These are phyloP conservation scores for Colletotrichum orbiculare DNA, from an alignment of 2,329 filamentous ascomycete genomes.

Conservation along the genomic window DNA sequence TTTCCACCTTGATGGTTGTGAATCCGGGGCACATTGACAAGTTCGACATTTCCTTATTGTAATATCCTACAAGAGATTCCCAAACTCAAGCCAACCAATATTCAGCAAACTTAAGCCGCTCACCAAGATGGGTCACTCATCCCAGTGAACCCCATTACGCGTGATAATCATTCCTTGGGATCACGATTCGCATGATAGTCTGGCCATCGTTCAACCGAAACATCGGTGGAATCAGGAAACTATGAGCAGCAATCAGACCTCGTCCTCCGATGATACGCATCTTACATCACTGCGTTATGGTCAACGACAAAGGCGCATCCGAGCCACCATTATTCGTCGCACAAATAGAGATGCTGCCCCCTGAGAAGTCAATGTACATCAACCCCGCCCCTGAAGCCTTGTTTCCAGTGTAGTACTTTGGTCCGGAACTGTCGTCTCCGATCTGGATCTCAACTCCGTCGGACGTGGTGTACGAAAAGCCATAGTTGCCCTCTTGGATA, in stretches of 20 bases:
- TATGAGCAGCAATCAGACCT: no score
- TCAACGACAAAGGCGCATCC: not conserved
- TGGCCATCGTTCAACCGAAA: no score
- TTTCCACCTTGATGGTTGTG: no score
- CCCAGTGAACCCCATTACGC: no score
- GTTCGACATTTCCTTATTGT: no score
- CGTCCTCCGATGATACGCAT: not conserved
- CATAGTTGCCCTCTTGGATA: conserved; percentile 15
- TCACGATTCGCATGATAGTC: no score
- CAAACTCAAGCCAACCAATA: no score
- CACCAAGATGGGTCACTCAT: not conserved
- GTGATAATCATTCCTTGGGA: no score
- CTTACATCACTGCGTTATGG: conserved; percentile 2
- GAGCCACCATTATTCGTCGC: conserved; percentile 2
- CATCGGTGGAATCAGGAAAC: no score
- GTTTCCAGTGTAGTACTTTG: conserved; percentile 17
- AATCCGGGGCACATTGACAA: no score
- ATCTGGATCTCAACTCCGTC: conserved; percentile 2
- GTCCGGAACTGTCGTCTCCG: conserved; percentile 11
- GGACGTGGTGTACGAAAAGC: conserved; percentile 15
- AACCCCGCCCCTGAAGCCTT: not conserved
- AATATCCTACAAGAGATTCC: no score
- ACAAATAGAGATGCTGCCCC: conserved; percentile 7
- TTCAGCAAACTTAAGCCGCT: no score
- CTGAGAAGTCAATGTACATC: conserved; percentile 18